These are phyloP conservation scores for Trichosporon asahii DNA, from an alignment of 1,284 basidiomycete genomes.

Conservation along the genomic window DNA sequence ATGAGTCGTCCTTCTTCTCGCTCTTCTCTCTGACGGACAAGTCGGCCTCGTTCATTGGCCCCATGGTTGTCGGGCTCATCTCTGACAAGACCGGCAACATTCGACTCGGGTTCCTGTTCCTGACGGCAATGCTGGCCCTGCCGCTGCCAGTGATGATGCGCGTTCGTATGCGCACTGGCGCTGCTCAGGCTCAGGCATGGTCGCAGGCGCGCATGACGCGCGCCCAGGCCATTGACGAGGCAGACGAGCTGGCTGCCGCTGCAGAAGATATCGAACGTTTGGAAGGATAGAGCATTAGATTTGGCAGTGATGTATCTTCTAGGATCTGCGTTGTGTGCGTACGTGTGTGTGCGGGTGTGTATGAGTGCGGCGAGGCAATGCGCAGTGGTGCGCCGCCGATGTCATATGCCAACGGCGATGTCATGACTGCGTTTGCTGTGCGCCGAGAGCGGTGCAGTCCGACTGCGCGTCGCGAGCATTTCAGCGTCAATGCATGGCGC, in stretches of 20 bases:
- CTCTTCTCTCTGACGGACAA: slow-evolving; percentile 85
- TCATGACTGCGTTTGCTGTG: background rate
- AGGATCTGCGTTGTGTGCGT: background rate
- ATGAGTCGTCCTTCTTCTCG: slow-evolving; percentile 57
- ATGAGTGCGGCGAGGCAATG: background rate
- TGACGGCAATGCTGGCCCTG: slow-evolving; percentile 71
- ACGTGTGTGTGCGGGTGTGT: background rate
- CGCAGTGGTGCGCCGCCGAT: background rate
- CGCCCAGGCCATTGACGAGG: background rate
- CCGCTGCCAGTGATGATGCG: slow-evolving; percentile 70
- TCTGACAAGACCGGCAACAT: slow-evolving; percentile 83
- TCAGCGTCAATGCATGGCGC: background rate
- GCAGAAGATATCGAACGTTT: background rate
- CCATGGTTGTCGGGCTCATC: slow-evolving; percentile 76
- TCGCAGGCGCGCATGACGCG: slow-evolving; percentile 4
- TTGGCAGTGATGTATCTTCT: background rate
- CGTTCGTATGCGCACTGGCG: slow-evolving; percentile 67
- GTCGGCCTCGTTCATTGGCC: slow-evolving; percentile 83
- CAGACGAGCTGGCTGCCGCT: background rate
- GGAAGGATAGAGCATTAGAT: background rate
- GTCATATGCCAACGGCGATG: background rate
- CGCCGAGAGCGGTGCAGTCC: no score
- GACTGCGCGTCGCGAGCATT: background rate
- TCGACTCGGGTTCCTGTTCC: slow-evolving; percentile 81
- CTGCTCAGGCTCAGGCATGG: slow-evolving; percentile 57